Evolutionary conservation across 164 flowering plant species (phyloP).

Genomic region (Cinnamomum chago): DNA sequence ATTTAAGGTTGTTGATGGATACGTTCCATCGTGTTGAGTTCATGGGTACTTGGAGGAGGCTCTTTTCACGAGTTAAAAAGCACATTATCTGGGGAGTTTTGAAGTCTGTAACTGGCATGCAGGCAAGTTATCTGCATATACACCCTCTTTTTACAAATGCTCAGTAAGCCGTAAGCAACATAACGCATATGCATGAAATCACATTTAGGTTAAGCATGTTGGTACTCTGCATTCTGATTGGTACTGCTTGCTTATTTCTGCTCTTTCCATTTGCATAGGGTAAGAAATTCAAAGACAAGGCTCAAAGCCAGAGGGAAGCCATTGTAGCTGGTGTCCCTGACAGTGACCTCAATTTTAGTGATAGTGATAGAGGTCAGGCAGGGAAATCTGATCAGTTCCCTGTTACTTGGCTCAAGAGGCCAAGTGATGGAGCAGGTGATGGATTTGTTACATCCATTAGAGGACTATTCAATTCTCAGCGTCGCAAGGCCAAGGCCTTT

Average conservation of each 20-base stretch:
- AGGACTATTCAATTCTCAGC: slow-evolving; percentile 86
- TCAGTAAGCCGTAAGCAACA: too few species aligned
- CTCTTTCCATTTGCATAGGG: slow-evolving; percentile 49
- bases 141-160: neutral
- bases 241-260: neutral
- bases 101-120: slow-evolving; percentile 99
- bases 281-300: slow-evolving; percentile 92
- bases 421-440: slow-evolving; percentile 93
- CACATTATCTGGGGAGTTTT: slow-evolving; percentile 97
- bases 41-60: slow-evolving; percentile 93
- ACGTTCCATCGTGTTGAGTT: slow-evolving; percentile 85
- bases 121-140: slow-evolving; percentile 37
- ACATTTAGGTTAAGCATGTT: too few species aligned
- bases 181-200: too few species aligned
- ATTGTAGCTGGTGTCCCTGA: slow-evolving; percentile 47
- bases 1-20: slow-evolving; percentile 90
- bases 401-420: slow-evolving; percentile 59
- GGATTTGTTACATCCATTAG: slow-evolving; percentile 92
- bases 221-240: neutral
- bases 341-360: slow-evolving; percentile 69
- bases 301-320: slow-evolving; percentile 55
- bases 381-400: slow-evolving; percentile 66
- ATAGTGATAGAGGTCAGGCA: slow-evolving; percentile 68
- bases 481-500: slow-evolving; percentile 89
- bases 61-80: slow-evolving; percentile 93